phyloP scores from a whole-genome alignment of 345 rosid genomes.

The Schrenkiella parvula region DNA sequence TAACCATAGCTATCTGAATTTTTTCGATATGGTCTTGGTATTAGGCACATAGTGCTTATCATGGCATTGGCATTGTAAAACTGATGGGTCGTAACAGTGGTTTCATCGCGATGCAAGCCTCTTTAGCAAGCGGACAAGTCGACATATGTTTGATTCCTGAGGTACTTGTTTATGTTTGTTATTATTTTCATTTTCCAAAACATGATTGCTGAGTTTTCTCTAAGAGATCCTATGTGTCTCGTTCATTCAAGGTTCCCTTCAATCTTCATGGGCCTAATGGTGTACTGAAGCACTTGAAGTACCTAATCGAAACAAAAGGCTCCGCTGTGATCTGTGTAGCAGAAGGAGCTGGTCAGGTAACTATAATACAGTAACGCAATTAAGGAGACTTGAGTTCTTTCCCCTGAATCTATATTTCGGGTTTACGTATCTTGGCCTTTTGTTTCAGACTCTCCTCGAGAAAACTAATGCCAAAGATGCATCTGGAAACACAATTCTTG shows the following conservation, averaged over 20 bases:
- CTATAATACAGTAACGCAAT: not conserved
- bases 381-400: not conserved
- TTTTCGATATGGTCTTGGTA: not conserved
- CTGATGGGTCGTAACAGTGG: slow-evolving; percentile 99
- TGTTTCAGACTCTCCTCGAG: slow-evolving; percentile 64
- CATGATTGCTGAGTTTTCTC: not conserved
- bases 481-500: slow-evolving; percentile 81
- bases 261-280: slow-evolving; percentile 88
- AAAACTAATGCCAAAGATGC: slow-evolving; percentile 94
- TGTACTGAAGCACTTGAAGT: slow-evolving; percentile 78
- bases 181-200: not conserved
- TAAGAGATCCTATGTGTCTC: slow-evolving; percentile 3
- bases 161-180: slow-evolving; percentile 38
- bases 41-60: slow-evolving; percentile 97
- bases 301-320: slow-evolving; percentile 90
- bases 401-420: not conserved
- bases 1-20: not conserved
- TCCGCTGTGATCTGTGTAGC: slow-evolving; percentile 97
- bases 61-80: slow-evolving; percentile 92
- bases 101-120: slow-evolving; percentile 96
- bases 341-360: slow-evolving; percentile 99
- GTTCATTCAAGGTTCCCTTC: slow-evolving; percentile 64
- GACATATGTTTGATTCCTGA: slow-evolving; percentile 98
- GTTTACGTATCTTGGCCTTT: not conserved
- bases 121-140: slow-evolving; percentile 96